phyloP scores from a whole-genome alignment of 2,329 filamentous ascomycete genomes.

The Aspergillus clavatus region DNA sequence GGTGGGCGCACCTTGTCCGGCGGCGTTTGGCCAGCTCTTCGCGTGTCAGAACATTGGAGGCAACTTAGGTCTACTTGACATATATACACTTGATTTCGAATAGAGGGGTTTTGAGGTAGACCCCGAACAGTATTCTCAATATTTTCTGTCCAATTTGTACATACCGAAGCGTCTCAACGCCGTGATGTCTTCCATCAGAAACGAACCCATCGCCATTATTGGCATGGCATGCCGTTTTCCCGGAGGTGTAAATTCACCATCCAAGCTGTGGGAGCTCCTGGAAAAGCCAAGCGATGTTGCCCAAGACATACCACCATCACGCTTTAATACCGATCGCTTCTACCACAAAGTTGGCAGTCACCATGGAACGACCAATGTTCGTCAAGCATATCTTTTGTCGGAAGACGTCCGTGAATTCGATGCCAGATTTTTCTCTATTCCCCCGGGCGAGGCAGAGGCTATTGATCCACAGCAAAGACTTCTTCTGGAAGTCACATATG shows the following conservation, averaged over 20 bases:
- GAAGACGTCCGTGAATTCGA: slow-evolving; percentile 6
- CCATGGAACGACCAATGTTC: slow-evolving; percentile 2
- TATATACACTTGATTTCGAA: no score
- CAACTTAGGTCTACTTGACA: no score
- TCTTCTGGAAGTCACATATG: slow-evolving; percentile 8
- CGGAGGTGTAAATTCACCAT: slow-evolving; percentile 2
- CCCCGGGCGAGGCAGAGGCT: slow-evolving; percentile 5
- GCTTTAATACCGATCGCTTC: slow-evolving; percentile 1
- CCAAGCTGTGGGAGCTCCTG: slow-evolving; percentile 11
- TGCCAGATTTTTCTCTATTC: slow-evolving; percentile 5
- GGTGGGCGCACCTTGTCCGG: no score
- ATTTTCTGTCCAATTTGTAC: no score
- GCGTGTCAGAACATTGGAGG: no score
- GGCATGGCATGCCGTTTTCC: slow-evolving; percentile 11
- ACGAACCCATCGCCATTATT: slow-evolving; percentile 12
- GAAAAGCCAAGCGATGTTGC: slow-evolving; percentile 1
- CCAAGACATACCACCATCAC: background rate
- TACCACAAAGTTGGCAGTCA: slow-evolving; percentile 3
- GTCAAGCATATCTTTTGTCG: slow-evolving; percentile 1
- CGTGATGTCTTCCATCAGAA: background rate
- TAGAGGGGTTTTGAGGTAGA: no score
- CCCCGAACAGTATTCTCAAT: background rate
- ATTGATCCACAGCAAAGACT: slow-evolving; percentile 12
- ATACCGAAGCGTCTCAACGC: background rate
- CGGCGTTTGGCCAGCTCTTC: no score